phyloP scores from a whole-genome alignment of 2,329 filamentous ascomycete genomes.

The Cercospora brassicicola region DNA sequence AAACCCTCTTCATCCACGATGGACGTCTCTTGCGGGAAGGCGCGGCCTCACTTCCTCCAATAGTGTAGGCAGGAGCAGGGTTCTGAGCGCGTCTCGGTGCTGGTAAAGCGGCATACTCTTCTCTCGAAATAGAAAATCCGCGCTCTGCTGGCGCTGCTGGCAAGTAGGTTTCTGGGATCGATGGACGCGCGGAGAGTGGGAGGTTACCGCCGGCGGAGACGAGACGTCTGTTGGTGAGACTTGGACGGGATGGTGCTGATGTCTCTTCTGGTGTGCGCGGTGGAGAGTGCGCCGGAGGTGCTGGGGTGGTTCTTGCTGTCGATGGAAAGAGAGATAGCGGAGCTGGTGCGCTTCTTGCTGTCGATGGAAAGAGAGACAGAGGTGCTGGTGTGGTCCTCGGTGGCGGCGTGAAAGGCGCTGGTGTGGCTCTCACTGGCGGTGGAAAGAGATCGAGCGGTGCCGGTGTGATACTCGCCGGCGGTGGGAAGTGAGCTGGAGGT shows the following conservation, averaged over 20 bases:
- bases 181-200: background rate
- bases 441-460: background rate
- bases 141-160: background rate
- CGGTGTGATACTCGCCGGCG: background rate
- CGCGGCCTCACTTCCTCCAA: background rate
- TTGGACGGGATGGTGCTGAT: background rate
- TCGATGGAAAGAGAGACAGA: background rate
- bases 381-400: background rate
- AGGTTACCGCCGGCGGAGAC: constrained; percentile 4
- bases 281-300: background rate
- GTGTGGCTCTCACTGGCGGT: background rate
- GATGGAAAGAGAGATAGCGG: background rate
- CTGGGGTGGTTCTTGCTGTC: background rate
- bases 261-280: background rate
- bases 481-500: background rate
- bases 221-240: constrained; percentile 2
- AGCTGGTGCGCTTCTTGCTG: background rate
- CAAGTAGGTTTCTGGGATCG: constrained; percentile 3
- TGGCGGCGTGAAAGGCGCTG: background rate
- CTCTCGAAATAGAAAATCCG: background rate
- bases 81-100: background rate
- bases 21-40: background rate
- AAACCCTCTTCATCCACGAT: constrained; percentile 6
- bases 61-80: background rate
- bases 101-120: constrained; percentile 5